Conservation (phyloP, 352 stramenopile species). For the Detonula confervacea region DNA sequence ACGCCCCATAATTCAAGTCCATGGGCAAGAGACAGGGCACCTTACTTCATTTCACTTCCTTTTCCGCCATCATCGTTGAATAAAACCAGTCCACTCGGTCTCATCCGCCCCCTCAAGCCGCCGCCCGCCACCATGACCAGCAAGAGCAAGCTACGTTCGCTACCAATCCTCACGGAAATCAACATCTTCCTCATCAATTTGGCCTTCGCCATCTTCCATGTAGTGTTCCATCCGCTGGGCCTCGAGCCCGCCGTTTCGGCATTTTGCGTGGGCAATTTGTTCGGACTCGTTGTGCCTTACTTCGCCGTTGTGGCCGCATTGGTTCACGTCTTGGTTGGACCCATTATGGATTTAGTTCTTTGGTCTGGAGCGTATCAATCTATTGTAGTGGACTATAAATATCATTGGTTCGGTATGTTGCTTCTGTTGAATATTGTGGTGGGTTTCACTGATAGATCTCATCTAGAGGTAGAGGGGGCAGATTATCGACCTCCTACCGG, state of each 20-base stretch:
- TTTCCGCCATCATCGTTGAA: no score
- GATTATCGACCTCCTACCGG: conserved; percentile 9
- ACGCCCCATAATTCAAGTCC: no score
- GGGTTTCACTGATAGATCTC: conserved; percentile 37
- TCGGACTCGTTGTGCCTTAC: conserved; percentile 37
- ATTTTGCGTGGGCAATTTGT: conserved; percentile 40
- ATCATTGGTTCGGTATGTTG: conserved; percentile 18
- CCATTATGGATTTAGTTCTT: conserved; percentile 12
- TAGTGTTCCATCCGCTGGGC: conserved; percentile 23
- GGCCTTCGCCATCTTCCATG: conserved; percentile 29
- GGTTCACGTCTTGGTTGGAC: conserved; percentile 16
- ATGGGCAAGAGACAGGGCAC: no score
- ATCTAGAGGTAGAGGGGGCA: conserved; percentile 25
- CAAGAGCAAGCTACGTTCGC: no score
- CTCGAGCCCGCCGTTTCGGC: conserved; percentile 23
- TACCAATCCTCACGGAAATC: conserved; percentile 36
- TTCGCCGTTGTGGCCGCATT: conserved; percentile 7
- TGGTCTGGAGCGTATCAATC: conserved; percentile 16
- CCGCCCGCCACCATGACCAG: no score
- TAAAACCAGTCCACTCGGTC: no score
- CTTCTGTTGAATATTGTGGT: conserved; percentile 28
- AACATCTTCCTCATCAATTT: conserved; percentile 42
- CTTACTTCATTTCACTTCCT: no score
- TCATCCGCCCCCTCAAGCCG: no score
- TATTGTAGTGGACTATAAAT: conserved; percentile 22